Conservation (phyloP, 2,329 filamentous ascomycete species). For the Penicillium janthinellum region DNA sequence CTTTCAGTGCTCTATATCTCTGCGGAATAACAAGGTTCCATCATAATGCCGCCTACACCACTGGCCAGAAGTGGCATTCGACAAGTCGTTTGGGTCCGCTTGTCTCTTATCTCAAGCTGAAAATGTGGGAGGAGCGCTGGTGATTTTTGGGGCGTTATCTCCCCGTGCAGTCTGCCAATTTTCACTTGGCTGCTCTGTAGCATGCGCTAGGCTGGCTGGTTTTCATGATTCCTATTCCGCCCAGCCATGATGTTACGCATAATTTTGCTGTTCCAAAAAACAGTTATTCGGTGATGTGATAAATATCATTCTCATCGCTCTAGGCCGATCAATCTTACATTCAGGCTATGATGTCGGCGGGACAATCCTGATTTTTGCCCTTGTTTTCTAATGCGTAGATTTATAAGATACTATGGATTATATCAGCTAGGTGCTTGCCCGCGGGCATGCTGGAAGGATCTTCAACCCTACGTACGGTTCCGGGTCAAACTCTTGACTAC, state of each 20-base stretch:
- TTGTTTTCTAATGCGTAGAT: neutral
- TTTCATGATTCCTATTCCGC: slow-evolving; percentile 1
- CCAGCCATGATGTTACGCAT: neutral
- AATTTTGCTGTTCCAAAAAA: neutral
- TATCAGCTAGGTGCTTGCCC: too few relatives aligned
- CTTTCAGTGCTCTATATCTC: slow-evolving; percentile 44
- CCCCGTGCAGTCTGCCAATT: neutral
- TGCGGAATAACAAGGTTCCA: slow-evolving; percentile 27
- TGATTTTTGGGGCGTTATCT: neutral
- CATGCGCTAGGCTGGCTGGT: neutral
- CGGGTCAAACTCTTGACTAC: too few relatives aligned
- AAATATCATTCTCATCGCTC: neutral
- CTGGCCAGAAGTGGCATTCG: neutral
- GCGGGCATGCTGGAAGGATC: too few relatives aligned
- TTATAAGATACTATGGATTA: neutral
- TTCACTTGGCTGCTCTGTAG: neutral
- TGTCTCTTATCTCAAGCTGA: neutral
- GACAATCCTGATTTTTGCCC: neutral
- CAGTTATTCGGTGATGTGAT: neutral
- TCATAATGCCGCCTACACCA: neutral
- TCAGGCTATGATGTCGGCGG: neutral
- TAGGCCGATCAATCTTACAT: neutral
- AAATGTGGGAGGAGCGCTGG: neutral
- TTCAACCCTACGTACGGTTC: too few relatives aligned
- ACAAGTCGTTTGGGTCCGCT: neutral